These are phyloP conservation scores for Fusarium sp. DNA, from an alignment of 2,329 filamentous ascomycete species.

Conservation along the genomic window DNA sequence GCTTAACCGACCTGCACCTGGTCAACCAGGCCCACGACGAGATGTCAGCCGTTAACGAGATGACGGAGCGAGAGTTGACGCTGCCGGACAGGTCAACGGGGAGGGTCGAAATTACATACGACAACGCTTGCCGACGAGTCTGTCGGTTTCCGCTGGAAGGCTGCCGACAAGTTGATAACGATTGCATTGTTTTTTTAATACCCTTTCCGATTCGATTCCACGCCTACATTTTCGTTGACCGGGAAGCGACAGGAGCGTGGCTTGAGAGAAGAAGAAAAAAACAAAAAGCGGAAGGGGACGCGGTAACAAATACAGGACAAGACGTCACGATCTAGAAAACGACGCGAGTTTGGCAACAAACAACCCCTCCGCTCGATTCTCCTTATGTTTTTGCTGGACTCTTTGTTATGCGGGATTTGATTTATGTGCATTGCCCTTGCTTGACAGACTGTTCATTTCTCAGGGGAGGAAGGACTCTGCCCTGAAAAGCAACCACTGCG, in stretches of 20 bases:
- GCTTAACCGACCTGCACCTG: slow-evolving; percentile 54
- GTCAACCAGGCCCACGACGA: slow-evolving; percentile 28
- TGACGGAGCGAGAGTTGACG: slow-evolving; percentile 32
- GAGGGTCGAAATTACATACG: slow-evolving; percentile 25
- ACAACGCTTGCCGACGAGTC: slow-evolving; percentile 30
- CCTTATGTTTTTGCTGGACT: slow-evolving; percentile 16
- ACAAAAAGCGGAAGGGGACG: slow-evolving; percentile 21
- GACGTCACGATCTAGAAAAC: slow-evolving; percentile 41
- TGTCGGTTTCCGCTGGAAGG: slow-evolving; percentile 31
- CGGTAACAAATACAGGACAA: slow-evolving; percentile 40
- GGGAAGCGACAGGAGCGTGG: slow-evolving; percentile 36
- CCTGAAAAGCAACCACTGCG: slow-evolving; percentile 32
- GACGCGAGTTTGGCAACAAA: slow-evolving; percentile 50
- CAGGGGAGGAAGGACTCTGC: slow-evolving; percentile 13
- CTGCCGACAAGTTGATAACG: slow-evolving; percentile 31
- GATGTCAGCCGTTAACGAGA: slow-evolving; percentile 37
- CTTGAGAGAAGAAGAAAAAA: slow-evolving; percentile 13
- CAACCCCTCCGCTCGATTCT: slow-evolving; percentile 34
- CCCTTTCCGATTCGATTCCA: slow-evolving; percentile 25
- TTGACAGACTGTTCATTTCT: slow-evolving; percentile 26
- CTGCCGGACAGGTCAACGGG: slow-evolving; percentile 44
- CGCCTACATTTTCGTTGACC: slow-evolving; percentile 29
- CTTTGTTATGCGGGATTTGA: slow-evolving; percentile 22
- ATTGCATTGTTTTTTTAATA: slow-evolving; percentile 36
- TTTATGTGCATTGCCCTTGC: slow-evolving; percentile 18